Base-by-base conservation (phyloP, 2,329 filamentous ascomycete genomes). In the Immersiporthe knoxdaviesiana region DNA sequence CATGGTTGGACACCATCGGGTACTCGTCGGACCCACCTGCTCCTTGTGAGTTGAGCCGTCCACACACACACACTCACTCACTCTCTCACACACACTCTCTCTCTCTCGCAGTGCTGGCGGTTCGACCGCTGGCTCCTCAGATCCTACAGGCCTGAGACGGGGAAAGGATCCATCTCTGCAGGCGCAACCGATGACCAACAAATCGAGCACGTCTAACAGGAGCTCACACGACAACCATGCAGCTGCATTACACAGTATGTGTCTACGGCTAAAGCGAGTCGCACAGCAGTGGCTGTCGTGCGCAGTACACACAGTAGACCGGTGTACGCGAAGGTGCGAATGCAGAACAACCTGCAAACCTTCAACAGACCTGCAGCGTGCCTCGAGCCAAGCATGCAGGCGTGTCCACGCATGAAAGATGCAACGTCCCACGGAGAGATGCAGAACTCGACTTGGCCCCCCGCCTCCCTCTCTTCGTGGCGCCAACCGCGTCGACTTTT, bases 381-480 rank as follows among this genome's bases (percentile, higher is more conserved):
- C 65, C 65, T 44, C 44, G 18, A 61, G 39, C 64, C 65, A n/a
- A 60, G 18, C 39, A 60, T 35, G 37, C 54, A 47, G 41, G 32
- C 27, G 10, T 27, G 54, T 50, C 56, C 41, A 47, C 56, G 58
- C 52, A 37, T 27, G 56, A 44, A 52, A 60, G 32, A 61, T 60
- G 56, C 65, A 66, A 66, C 56, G 54, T 60, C 56, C 52, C 56
- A 64, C 69, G 35, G 64, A 59, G 41, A 44, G 44, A 47, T 21
- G 56, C 50, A 56, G 39, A 62, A 56, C 41, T 41, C 54, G 35
- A 59, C 50, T 41, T 30, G 54, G 18, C 21, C 44, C 27, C 24
- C 44, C 54, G n/a, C n/a, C n/a, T n/a, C n/a, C n/a, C n/a, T n/a
- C n/a, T n/a, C 41, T 64, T 65, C 62, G 62, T 65, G 62, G 54